Evolutionary conservation across 257 asterid genomes (phyloP), one percentile per base, ranked within the genome.

Genomic region (Plantago elongata): DNA sequence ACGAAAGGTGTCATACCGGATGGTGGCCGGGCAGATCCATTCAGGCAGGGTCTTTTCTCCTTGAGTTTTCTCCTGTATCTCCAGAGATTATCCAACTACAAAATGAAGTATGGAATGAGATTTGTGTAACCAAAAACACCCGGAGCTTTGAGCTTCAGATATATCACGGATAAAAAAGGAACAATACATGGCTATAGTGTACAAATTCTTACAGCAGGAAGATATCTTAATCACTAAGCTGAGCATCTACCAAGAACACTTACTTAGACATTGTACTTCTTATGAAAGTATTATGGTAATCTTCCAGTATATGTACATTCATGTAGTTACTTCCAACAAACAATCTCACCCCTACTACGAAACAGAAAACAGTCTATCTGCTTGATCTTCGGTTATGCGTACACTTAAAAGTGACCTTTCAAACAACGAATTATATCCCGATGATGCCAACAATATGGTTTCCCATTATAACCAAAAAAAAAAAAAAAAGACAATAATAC

Each of bases 31-130:
- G 63, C 61, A 73, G 73, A 72, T 49, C 67, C 78, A 67, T 73
- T 75, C 51, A 60, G 61, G 65, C 96, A 88, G 43, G 81, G 70
- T 14, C 64, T 77, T 63, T 75, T 81, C 74, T 83, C 95, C 75
- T 80, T 84, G 67, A 79, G 57, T 81, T 81, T 88, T 68, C 95
- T 81, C 75, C 81, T 79, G 83, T 81, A 81, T 75, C 88, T 83
- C 96, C 96, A 88, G 9, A 85, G 71, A 71, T 76, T 76, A 68
- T 79, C 83, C 81, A 83, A 69, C 96, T 88, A 73, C 81, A 79
- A 54, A 34, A 48, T 9, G 70, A 16, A 63, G 13, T 46, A 65
- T 34, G 13, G 11, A 54, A 15, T 51, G 51, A 29, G 64, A 54
- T 17, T 22, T 29, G 46, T n/a, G 9, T 48, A 60, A 63, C n/a